Base-by-base conservation (phyloP, 169 alveolate species). In the Babesia ovis region DNA sequence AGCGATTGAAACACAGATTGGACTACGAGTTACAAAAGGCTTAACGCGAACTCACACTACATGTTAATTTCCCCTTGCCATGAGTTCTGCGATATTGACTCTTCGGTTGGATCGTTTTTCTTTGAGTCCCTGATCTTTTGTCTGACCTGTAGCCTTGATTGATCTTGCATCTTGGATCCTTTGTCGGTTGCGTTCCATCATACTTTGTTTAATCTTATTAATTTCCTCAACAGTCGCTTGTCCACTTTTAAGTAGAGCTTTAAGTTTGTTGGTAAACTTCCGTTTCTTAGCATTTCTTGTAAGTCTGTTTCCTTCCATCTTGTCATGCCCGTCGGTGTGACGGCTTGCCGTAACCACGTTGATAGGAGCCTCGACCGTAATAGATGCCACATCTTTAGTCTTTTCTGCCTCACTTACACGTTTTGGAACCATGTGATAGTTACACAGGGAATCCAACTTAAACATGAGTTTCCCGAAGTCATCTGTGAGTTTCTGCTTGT, bases 391-490 rank as follows among this genome's bases (percentile, higher is more conserved):
- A 4, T 32, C 31, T 34, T 37, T 68, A 42, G 16, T 51, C 60
- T 60, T 81, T 29, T 60, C 77, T 2, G 80, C 48, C 37, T 81
- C 79, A 39, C 76, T 64, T 32, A 55, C 58, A 14, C 86, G 58
- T 66, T 69, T 89, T 6, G 94, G 94, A 20, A 89, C 74, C 59
- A 72, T 90, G 60, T 53, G 68, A 16, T 55, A 80, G 82, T 90
- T 90, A 22, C 93, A 76, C 57, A 90, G 83, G 23, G 92, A 59
- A 59, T 90, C 94, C 68, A 87, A 67, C 45, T 70, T 61, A 71
- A 85, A 85, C 71, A 90, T 73, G 5, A 90, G 76, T 41, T 90
- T 90, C 39, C 85, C 83, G 53, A 90, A 90, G 31, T 73, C 41
- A 39, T 85, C 86, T 51, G 91, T 68, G 34, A 90, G 60, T 34